Evolutionary conservation across 2,329 filamentous ascomycete genomes (phyloP).

Genomic region (Mariannaea elegans): DNA sequence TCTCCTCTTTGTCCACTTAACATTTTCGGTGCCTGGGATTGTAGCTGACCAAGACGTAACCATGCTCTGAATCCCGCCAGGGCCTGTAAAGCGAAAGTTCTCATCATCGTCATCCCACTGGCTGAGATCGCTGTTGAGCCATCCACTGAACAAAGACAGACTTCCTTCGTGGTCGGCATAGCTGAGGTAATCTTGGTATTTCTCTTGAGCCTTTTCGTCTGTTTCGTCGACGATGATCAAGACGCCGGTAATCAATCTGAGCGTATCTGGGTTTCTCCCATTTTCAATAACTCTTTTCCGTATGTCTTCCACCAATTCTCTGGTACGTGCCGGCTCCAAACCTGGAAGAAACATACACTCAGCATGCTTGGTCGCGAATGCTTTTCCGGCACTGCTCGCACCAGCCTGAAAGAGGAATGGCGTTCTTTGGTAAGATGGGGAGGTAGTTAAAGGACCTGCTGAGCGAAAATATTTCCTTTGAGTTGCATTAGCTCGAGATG

Average conservation of each 20-base stretch:
- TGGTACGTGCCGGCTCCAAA: constrained; percentile 50
- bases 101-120: constrained; percentile 52
- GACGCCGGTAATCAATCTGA: constrained; percentile 55
- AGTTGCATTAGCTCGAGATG: not conserved
- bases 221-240: constrained; percentile 54
- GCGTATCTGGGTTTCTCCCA: constrained; percentile 48
- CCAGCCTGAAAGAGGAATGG: constrained; percentile 58
- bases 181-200: constrained; percentile 50
- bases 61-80: constrained; percentile 48
- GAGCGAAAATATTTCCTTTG: constrained; percentile 34
- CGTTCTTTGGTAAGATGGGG: constrained; percentile 55
- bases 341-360: constrained; percentile 55
- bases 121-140: constrained; percentile 54
- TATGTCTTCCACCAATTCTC: constrained; percentile 51
- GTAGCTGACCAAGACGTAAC: constrained; percentile 17
- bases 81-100: constrained; percentile 53
- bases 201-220: constrained; percentile 53
- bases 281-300: constrained; percentile 47
- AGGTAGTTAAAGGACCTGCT: constrained; percentile 51
- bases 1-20: constrained; percentile 63
- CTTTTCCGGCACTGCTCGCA: constrained; percentile 54
- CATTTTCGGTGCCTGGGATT: constrained; percentile 14
- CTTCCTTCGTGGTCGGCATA: constrained; percentile 55
- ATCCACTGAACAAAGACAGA: constrained; percentile 55
- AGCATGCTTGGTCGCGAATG: constrained; percentile 46